Percentiles rank a stretch among this genome's conserved stretches.
These are phyloP conservation scores for Mortierella sp. DNA, from an alignment of 371 early-diverging fungal genomes.

Conservation along the genomic window DNA sequence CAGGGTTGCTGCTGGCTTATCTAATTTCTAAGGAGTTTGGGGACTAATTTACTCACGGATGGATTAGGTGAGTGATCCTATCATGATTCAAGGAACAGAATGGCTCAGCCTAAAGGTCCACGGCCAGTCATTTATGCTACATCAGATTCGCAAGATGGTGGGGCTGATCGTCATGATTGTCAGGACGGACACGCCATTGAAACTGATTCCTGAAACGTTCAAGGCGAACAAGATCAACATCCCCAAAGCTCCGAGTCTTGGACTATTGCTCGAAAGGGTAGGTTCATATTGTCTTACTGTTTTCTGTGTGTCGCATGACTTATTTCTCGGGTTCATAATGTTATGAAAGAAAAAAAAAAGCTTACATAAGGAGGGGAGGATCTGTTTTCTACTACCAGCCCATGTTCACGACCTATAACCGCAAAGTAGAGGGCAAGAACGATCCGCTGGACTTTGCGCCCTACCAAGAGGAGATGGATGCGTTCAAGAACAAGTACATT, in stretches of 20 bases:
- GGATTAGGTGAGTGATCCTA: constrained; percentile 75
- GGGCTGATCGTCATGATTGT: constrained; percentile 88
- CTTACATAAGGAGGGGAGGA: too few relatives aligned
- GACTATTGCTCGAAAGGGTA: constrained; percentile 90
- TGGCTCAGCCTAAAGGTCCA: constrained; percentile 94
- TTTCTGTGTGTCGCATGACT: not conserved
- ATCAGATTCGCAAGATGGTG: constrained; percentile 99
- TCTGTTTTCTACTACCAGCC: constrained; percentile 48
- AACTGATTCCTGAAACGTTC: constrained; percentile 74
- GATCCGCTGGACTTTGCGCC: constrained; percentile 60
- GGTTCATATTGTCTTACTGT: not conserved
- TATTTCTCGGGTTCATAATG: too few relatives aligned
- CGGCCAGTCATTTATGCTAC: constrained; percentile 99
- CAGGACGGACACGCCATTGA: constrained; percentile 76
- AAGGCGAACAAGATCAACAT: constrained; percentile 82
- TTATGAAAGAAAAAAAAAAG: too few relatives aligned
- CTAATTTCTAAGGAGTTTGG: not conserved
- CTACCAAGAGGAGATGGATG: constrained; percentile 72
- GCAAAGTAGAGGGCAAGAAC: constrained; percentile 50
- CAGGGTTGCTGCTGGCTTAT: not conserved
- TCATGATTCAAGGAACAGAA: constrained; percentile 80
- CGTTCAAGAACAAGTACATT: constrained; percentile 87
- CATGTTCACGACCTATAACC: constrained; percentile 77
- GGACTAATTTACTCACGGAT: not conserved
- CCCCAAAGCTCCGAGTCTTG: constrained; percentile 98